Evolutionary conservation across 2,329 filamentous ascomycete species (phyloP), one percentile per base, ranked within the genome.

Genomic region (Xylaria sp.): DNA sequence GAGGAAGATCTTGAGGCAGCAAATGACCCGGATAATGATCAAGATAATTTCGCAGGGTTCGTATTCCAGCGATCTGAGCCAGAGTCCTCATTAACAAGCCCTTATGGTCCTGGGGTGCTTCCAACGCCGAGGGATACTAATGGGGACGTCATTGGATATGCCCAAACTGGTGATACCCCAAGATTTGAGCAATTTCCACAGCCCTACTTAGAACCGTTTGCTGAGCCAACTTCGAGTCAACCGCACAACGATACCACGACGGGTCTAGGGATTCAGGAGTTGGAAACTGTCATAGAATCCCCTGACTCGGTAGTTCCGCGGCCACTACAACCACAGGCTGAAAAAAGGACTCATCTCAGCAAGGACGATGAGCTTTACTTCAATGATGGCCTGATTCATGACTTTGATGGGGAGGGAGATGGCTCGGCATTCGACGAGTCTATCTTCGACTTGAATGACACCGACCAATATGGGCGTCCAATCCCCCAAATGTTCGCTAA

Each of bases 391-490:
- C 80, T 89, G 73, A 84, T 86, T 15, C 85, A 87, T 58, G 85
- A 84, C 66, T 80, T 88, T 8, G 83, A 84, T 59, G 81, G 84
- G 2, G 83, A 86, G 67, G 84, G 84, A 20, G 87, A 90, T 34
- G 84, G 84, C 1, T 82, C 83, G 0, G 83, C 86, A 1, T 93
- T 94, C 77, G 91, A 94, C 69, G 91, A 94, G 77, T 91, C 89
- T 6, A 85, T 93, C 15, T 93, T 94, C 75, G 91, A 94, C 72
- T 84, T 89, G 39, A 84, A 91, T 61, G 89, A 91, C 74, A 89
- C 89, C 15, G 86, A 91, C 78, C 79, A 85, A 70, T 90, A 87
- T 75, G 89, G 89, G 18, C 83, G 89, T 25, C 89, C 87, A 1
- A 85, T 89, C 48, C 87, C 87, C 0, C 87, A 87, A 5, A 84